Conservation (phyloP, 805 yeast species). For the Candida fluviatilis region DNA sequence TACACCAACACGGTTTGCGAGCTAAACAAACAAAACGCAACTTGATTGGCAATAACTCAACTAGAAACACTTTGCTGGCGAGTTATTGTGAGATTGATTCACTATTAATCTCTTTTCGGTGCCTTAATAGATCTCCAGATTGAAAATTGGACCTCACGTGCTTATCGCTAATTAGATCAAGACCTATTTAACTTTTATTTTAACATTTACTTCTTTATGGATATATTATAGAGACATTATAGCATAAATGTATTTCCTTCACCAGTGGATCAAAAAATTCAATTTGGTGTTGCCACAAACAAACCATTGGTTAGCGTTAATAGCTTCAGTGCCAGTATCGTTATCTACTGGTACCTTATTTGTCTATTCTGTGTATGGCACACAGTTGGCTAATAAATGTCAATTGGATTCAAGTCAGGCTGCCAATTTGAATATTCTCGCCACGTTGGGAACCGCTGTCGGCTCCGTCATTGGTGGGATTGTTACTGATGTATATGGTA, state of each 20-base stretch:
- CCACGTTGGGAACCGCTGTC: constrained; percentile 27
- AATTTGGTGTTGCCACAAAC: constrained; percentile 21
- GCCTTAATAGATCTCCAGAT: no score
- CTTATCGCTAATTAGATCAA: background rate
- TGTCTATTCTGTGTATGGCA: constrained; percentile 29
- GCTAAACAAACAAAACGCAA: no score
- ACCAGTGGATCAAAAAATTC: constrained; percentile 10
- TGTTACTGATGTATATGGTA: constrained; percentile 30
- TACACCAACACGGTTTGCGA: no score
- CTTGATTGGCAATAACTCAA: no score
- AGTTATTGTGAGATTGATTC: no score
- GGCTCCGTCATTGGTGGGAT: constrained; percentile 31
- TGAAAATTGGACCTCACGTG: no score
- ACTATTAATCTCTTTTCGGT: no score
- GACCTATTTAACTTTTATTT: no score
- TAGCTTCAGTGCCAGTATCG: constrained; percentile 27
- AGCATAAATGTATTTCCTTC: constrained; percentile 11
- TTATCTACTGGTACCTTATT: constrained; percentile 31
- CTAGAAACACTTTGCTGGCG: no score
- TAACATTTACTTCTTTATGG: background rate
- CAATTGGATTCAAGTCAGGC: constrained; percentile 22
- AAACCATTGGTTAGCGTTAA: constrained; percentile 22
- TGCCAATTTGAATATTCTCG: constrained; percentile 28
- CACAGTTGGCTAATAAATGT: constrained; percentile 29
- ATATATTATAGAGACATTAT: background rate